These are phyloP conservation scores for Nothomitra cinnamomea DNA, from an alignment of 2,329 filamentous ascomycete genomes.

Conservation along the genomic window DNA sequence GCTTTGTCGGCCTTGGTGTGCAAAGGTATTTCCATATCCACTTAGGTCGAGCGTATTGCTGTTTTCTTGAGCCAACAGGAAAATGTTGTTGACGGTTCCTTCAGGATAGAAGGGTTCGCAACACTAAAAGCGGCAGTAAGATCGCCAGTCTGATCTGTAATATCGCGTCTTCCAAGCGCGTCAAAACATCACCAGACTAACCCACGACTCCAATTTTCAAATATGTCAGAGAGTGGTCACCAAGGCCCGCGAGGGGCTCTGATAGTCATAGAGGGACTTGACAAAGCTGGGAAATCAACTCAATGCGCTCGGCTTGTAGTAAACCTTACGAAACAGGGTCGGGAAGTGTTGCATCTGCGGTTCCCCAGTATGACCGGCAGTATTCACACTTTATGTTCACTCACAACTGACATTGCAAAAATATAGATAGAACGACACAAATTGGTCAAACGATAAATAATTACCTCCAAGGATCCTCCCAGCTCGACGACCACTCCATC, in stretches of 20 bases:
- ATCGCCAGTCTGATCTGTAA: too few species aligned
- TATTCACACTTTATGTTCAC: too few species aligned
- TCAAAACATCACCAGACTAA: too few species aligned
- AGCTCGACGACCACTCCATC: slow-evolving; percentile 75
- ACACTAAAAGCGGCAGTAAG: neutral
- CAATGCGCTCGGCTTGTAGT: slow-evolving; percentile 56
- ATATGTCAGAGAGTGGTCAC: neutral
- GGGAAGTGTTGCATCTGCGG: slow-evolving; percentile 39
- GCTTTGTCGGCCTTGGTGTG: neutral
- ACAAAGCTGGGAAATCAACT: slow-evolving; percentile 82
- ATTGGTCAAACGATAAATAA: slow-evolving; percentile 77
- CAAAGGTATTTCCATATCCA: neutral
- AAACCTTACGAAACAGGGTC: slow-evolving; percentile 32
- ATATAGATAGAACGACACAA: slow-evolving; percentile 62
- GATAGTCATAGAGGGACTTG: slow-evolving; percentile 74
- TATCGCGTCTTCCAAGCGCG: too few species aligned
- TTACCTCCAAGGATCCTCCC: slow-evolving; percentile 49
- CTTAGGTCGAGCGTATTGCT: too few species aligned
- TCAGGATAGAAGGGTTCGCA: too few species aligned
- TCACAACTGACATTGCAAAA: too few species aligned
- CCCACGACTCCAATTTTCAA: neutral
- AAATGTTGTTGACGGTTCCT: too few species aligned
- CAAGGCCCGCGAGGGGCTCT: slow-evolving; percentile 20
- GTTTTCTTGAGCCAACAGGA: too few species aligned
- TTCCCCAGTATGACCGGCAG: slow-evolving; percentile 54